phyloP scores from a whole-genome alignment of 1,139 yeast species.

The Diutina catenulata region DNA sequence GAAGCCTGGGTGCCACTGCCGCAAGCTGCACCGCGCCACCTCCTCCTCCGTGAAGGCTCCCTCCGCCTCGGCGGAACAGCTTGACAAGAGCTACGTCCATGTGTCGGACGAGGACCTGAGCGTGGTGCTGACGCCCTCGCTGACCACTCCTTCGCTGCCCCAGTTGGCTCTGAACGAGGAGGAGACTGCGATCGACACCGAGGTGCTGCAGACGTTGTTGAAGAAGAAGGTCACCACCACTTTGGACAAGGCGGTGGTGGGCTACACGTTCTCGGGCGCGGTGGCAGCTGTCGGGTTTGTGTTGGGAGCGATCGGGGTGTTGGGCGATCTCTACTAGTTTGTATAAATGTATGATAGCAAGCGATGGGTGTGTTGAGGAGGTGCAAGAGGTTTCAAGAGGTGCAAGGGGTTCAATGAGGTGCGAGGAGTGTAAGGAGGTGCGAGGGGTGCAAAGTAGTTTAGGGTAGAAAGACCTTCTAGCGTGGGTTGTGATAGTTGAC shows the following conservation, averaged over 20 bases:
- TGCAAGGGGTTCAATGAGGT: too few species aligned
- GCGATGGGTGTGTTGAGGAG: too few species aligned
- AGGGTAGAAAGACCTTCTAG: too few species aligned
- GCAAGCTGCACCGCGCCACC: background rate
- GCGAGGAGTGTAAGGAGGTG: too few species aligned
- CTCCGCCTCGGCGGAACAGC: constrained; percentile 8
- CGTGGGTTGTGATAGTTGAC: too few species aligned
- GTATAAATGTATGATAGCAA: too few species aligned
- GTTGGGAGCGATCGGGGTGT: constrained; percentile 33
- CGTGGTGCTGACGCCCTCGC: constrained; percentile 17
- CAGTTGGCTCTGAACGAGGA: constrained; percentile 8
- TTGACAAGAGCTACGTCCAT: constrained; percentile 40
- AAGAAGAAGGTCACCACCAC: constrained; percentile 28
- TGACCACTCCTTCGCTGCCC: constrained; percentile 23
- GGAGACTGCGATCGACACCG: constrained; percentile 23
- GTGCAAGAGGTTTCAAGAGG: too few species aligned
- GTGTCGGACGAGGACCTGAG: constrained; percentile 34
- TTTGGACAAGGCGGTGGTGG: constrained; percentile 18
- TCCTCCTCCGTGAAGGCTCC: too few species aligned
- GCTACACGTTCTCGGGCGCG: constrained; percentile 25
- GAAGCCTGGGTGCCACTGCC: background rate
- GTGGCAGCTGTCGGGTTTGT: constrained; percentile 31
- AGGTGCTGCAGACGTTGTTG: constrained; percentile 27
- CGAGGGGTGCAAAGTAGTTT: too few species aligned
- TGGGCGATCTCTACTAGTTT: constrained; percentile 33